Evolutionary conservation across 2,329 filamentous ascomycete genomes (phyloP).

Genomic region (Thielaviopsis populi): DNA sequence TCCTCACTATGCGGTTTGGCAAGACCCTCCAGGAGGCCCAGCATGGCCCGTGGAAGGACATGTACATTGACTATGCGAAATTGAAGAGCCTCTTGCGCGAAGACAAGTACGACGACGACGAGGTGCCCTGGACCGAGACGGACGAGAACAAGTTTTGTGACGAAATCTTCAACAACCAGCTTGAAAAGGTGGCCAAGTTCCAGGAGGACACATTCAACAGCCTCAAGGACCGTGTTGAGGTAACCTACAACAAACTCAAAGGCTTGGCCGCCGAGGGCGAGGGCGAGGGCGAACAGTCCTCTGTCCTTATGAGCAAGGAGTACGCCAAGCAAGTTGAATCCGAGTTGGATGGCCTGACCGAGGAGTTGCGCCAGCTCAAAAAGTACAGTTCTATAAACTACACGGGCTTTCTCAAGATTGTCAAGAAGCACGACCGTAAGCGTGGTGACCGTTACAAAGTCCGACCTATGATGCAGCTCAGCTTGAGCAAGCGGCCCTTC

Average conservation of each 20-base stretch:
- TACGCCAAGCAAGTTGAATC: slow-evolving; percentile 55
- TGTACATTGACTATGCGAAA: slow-evolving; percentile 93
- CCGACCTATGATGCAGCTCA: slow-evolving; percentile 79
- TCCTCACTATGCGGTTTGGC: slow-evolving; percentile 68
- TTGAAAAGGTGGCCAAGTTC: slow-evolving; percentile 88
- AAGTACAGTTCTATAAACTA: slow-evolving; percentile 95
- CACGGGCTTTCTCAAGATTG: slow-evolving; percentile 92
- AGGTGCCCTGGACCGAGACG: slow-evolving; percentile 70
- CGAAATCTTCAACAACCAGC: slow-evolving; percentile 83
- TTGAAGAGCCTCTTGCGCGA: slow-evolving; percentile 82
- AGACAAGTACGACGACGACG: slow-evolving; percentile 46
- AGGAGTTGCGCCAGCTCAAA: slow-evolving; percentile 83
- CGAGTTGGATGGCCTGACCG: slow-evolving; percentile 76
- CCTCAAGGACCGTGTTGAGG: slow-evolving; percentile 40
- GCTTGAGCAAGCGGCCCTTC: slow-evolving; percentile 76
- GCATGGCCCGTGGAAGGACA: slow-evolving; percentile 77
- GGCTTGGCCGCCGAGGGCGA: slow-evolving; percentile 61
- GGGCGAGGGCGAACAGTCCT: slow-evolving; percentile 29
- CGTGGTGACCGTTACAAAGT: slow-evolving; percentile 76
- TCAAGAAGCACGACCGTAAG: slow-evolving; percentile 97
- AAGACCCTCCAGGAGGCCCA: slow-evolving; percentile 67
- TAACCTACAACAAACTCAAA: slow-evolving; percentile 54
- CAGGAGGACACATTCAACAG: slow-evolving; percentile 59
- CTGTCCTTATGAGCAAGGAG: slow-evolving; percentile 28
- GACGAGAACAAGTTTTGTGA: slow-evolving; percentile 91